Evolutionary conservation across 345 rosid genomes (phyloP).

Genomic region (Fremontodendron californicum): DNA sequence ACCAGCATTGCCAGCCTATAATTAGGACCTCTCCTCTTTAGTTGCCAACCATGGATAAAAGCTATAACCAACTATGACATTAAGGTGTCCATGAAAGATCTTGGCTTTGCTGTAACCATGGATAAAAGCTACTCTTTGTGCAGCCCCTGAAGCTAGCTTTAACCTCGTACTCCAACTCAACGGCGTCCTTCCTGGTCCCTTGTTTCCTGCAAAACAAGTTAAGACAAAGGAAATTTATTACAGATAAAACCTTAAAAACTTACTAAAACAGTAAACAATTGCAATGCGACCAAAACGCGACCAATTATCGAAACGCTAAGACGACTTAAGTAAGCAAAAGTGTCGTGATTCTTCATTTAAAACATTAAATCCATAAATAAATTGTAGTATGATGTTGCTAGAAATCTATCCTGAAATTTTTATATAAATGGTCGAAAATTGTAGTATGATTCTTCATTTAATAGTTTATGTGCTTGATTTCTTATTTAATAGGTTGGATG

Average conservation of each 20-base stretch:
- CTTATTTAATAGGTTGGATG: not conserved
- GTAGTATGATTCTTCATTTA: not conserved
- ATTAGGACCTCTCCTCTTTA: not conserved
- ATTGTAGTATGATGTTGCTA: too few relatives aligned
- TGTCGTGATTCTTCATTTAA: too few relatives aligned
- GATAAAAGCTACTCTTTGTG: conserved; percentile 1
- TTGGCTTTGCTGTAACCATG: conserved; percentile 3
- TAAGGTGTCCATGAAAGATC: conserved; percentile 11
- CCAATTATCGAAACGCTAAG: too few relatives aligned
- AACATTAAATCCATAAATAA: too few relatives aligned
- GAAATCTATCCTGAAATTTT: too few relatives aligned
- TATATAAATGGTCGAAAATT: too few relatives aligned
- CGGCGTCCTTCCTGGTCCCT: conserved; percentile 9
- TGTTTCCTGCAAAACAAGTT: not conserved
- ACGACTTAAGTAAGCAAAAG: too few relatives aligned
- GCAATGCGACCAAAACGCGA: not conserved
- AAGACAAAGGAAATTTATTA: not conserved
- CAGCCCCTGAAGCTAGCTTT: conserved; percentile 1
- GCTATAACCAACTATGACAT: conserved; percentile 1
- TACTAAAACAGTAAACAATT: not conserved
- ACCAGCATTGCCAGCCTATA: not conserved
- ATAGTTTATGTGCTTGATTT: not conserved
- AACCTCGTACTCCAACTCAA: conserved; percentile 12
- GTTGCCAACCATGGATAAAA: not conserved
- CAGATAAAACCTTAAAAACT: not conserved